Percentiles rank a stretch among this genome's conserved stretches.
Conservation (phyloP, 2,329 filamentous ascomycete species). For the Stachybotrys echinatus region DNA sequence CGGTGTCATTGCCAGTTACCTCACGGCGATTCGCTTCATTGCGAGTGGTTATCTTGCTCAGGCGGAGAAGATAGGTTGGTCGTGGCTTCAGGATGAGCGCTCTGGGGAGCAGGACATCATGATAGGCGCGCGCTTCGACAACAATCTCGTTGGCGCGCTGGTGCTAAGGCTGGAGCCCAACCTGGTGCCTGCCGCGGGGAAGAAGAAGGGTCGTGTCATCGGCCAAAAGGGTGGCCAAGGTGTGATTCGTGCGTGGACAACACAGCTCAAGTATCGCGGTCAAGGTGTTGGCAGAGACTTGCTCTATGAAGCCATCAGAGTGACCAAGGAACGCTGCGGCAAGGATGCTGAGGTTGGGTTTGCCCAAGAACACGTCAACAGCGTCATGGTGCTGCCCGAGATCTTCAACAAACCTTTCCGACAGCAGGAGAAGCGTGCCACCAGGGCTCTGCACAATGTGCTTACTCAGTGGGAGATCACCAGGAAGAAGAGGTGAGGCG, state of each 20-base stretch:
- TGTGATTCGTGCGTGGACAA: conserved; percentile 79
- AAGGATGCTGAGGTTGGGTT: conserved; percentile 65
- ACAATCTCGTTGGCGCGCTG: conserved; percentile 64
- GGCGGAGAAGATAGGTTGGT: conserved; percentile 57
- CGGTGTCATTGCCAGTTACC: conserved; percentile 57
- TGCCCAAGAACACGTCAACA: conserved; percentile 73
- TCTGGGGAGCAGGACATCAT: conserved; percentile 47
- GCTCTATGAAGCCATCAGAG: conserved; percentile 65
- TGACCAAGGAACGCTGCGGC: conserved; percentile 64
- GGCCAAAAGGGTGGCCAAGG: conserved; percentile 56
- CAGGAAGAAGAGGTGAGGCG: conserved; percentile 40
- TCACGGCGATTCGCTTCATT: conserved; percentile 56
- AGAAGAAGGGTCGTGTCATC: conserved; percentile 30
- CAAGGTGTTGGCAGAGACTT: conserved; percentile 69
- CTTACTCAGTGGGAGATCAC: conserved; percentile 41
- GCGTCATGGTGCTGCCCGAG: conserved; percentile 54
- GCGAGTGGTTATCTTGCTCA: conserved; percentile 57
- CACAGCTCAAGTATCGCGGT: conserved; percentile 61
- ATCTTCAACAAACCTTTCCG: conserved; percentile 59
- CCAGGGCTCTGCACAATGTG: conserved; percentile 45
- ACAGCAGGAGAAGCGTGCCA: conserved; percentile 52
- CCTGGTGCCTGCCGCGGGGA: conserved; percentile 19
- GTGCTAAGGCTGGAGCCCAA: conserved; percentile 59
- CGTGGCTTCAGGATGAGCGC: conserved; percentile 47
- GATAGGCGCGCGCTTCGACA: conserved; percentile 62